Conservation (phyloP, 1,139 yeast genomes). For the Pichia sp. region DNA sequence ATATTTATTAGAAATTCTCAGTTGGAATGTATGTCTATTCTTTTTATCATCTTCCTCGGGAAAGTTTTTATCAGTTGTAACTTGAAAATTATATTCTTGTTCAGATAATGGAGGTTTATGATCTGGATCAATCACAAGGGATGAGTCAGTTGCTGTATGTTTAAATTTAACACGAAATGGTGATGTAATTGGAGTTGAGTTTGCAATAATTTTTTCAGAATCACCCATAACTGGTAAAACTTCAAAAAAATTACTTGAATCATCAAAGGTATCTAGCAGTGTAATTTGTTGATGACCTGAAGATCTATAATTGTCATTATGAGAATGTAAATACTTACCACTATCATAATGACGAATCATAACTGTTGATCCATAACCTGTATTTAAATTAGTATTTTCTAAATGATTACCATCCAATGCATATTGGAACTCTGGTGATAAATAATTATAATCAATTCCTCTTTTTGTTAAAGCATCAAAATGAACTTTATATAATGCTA, state of each 20-base stretch:
- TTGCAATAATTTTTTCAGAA: conserved; percentile 18
- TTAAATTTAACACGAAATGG: conserved; percentile 51
- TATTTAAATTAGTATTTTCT: conserved; percentile 40
- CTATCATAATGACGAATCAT: conserved; percentile 59
- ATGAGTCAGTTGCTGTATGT: conserved; percentile 56
- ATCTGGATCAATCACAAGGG: conserved; percentile 49
- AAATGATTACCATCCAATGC: conserved; percentile 40
- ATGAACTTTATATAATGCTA: conserved; percentile 45
- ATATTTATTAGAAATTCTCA: conserved; percentile 35
- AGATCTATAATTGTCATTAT: conserved; percentile 42
- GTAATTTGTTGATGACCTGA: conserved; percentile 66
- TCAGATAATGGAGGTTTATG: conserved; percentile 72
- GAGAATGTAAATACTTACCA: conserved; percentile 68
- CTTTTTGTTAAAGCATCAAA: conserved; percentile 39
- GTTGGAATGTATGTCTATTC: conserved; percentile 46
- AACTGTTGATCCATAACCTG: conserved; percentile 60
- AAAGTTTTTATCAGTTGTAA: conserved; percentile 50
- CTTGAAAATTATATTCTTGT: conserved; percentile 74
- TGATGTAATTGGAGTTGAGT: conserved; percentile 38
- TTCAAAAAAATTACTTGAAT: conserved; percentile 58
- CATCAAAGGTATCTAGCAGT: conserved; percentile 45
- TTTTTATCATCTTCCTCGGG: conserved; percentile 45
- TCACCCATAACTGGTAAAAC: conserved; percentile 36
- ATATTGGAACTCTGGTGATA: conserved; percentile 56
- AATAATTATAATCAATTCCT: conserved; percentile 46